Conservation (phyloP, 345 rosid species). For the Sonneratia caseolaris region DNA sequence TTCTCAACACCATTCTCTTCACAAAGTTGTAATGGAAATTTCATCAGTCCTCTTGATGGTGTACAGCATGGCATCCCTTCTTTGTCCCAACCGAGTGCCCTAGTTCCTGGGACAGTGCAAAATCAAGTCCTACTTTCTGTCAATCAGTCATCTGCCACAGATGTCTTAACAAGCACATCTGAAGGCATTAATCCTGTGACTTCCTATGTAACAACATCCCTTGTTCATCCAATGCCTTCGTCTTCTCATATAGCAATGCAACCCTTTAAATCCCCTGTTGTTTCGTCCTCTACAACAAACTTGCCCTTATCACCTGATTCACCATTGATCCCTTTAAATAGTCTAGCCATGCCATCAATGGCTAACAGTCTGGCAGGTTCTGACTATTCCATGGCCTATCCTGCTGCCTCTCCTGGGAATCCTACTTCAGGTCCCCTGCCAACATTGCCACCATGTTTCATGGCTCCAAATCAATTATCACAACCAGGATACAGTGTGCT, state of each 20-base stretch:
- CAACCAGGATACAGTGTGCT: background rate
- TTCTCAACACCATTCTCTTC: background rate
- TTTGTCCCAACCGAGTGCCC: background rate
- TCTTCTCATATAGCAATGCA: background rate
- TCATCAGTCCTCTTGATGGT: background rate
- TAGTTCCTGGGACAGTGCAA: background rate
- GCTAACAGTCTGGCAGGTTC: background rate
- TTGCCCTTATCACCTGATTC: background rate
- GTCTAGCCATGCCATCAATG: background rate
- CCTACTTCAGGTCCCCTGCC: background rate
- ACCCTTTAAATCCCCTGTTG: background rate
- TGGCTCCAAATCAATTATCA: background rate
- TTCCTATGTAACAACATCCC: background rate
- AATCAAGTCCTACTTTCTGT: background rate
- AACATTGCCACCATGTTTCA: background rate
- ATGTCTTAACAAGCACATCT: background rate
- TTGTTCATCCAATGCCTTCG: background rate
- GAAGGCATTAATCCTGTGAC: background rate
- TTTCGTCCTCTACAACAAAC: background rate
- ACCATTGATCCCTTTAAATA: background rate
- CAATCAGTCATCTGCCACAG: background rate
- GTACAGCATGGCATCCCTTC: background rate
- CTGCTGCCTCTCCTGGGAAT: background rate
- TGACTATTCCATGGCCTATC: slow-evolving; percentile 1
- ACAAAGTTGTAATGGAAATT: background rate